Evolutionary conservation across 2,329 filamentous ascomycete species (phyloP).

Genomic region (Diplocarpon mali): DNA sequence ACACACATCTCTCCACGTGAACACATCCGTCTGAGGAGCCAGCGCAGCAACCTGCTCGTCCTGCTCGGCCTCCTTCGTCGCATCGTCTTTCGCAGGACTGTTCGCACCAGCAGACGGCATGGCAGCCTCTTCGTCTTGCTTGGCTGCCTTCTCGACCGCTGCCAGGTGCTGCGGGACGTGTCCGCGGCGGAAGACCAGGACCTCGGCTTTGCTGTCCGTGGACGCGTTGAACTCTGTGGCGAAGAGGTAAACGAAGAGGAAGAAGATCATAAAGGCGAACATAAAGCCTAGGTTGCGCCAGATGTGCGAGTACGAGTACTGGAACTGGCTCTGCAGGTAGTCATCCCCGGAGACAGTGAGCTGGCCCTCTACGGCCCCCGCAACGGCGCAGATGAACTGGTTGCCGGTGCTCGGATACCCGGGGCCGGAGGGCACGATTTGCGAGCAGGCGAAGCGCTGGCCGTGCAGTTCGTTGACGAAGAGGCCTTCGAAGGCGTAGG

Average conservation of each 20-base stretch:
- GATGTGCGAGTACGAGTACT: conserved; percentile 39
- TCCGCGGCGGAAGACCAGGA: conserved; percentile 63
- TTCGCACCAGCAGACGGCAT: conserved; percentile 3
- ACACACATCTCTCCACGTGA: conserved; percentile 37
- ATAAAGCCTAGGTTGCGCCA: conserved; percentile 55
- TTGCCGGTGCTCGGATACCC: conserved; percentile 34
- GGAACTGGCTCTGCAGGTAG: conserved; percentile 44
- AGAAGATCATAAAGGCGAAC: conserved; percentile 52
- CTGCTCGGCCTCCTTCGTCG: conserved; percentile 12
- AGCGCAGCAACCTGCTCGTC: conserved; percentile 20
- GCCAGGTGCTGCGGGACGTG: conserved; percentile 30
- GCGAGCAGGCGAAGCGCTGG: conserved; percentile 55
- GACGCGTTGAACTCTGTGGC: conserved; percentile 52
- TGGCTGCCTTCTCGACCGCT: conserved; percentile 25
- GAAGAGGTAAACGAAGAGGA: conserved; percentile 50
- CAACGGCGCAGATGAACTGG: conserved; percentile 41
- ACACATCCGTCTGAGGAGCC: conserved; percentile 24
- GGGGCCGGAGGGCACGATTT: conserved; percentile 20
- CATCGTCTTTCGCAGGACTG: conserved; percentile 9
- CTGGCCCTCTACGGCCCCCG: conserved; percentile 45
- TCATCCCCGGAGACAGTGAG: conserved; percentile 43
- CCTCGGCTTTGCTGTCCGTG: conserved; percentile 66
- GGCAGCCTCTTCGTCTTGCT: conserved; percentile 21
- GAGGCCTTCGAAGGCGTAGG: conserved; percentile 69
- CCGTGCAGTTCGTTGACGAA: conserved; percentile 82